A percentile compares a stretch with the other conserved stretches of the same genome.
phyloP scores from a whole-genome alignment of 768 basidiomycete species.

The Rhizopogon rudus region DNA sequence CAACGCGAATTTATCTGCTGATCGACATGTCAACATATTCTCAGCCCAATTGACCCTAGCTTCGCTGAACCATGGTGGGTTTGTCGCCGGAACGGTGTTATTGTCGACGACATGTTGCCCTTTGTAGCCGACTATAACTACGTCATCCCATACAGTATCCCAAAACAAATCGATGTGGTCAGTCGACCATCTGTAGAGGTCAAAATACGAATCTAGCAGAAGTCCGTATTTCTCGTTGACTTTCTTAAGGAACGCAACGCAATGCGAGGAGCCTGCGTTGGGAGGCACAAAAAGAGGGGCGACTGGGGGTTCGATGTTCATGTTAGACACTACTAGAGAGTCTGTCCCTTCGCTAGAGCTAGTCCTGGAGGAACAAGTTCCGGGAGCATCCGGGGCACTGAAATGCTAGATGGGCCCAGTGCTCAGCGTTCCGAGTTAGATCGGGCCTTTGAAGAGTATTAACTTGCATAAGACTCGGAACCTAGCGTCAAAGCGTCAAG shows the following conservation, averaged over 20 bases:
- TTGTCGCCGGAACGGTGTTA: constrained; percentile 45
- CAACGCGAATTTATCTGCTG: constrained; percentile 54
- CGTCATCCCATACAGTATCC: constrained; percentile 69
- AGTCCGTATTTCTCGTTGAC: constrained; percentile 47
- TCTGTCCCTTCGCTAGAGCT: neutral
- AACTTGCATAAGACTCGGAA: neutral
- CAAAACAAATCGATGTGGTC: constrained; percentile 61
- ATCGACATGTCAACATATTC: constrained; percentile 65
- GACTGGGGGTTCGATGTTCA: neutral
- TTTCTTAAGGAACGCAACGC: constrained; percentile 42
- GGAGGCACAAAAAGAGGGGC: constrained; percentile 35
- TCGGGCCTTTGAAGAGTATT: neutral
- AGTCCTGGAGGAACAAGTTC: neutral
- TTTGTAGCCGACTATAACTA: constrained; percentile 56
- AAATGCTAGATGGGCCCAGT: no score
- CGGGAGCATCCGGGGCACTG: neutral
- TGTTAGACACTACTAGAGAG: neutral
- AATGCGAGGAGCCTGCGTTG: constrained; percentile 37
- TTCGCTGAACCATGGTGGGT: constrained; percentile 68
- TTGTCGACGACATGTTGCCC: constrained; percentile 56
- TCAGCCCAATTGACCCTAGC: constrained; percentile 77
- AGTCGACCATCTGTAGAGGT: constrained; percentile 66
- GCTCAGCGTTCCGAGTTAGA: neutral
- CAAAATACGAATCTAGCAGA: constrained; percentile 48
- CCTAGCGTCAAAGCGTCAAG: neutral